These are phyloP conservation scores for Chrysoporthe cubensis DNA, from an alignment of 2,329 filamentous ascomycete species.

Conservation along the genomic window DNA sequence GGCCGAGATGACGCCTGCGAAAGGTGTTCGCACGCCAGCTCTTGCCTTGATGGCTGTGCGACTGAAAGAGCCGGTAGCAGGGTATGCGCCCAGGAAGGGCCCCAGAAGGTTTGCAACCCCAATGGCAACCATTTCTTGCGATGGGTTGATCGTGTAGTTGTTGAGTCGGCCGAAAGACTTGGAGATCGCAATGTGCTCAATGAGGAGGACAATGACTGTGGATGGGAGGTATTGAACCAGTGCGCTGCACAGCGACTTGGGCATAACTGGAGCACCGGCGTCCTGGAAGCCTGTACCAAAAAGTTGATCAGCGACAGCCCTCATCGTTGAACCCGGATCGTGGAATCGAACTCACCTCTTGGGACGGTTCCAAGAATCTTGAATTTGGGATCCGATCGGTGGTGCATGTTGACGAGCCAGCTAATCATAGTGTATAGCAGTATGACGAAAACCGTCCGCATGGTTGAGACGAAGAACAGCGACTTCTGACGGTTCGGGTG, in stretches of 20 bases:
- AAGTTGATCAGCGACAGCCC: not conserved
- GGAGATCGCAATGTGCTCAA: conserved; percentile 95
- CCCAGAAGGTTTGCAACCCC: conserved; percentile 88
- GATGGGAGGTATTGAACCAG: conserved; percentile 78
- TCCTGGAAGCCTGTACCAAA: conserved; percentile 71
- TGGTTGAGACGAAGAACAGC: conserved; percentile 88
- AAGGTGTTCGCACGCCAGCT: conserved; percentile 88
- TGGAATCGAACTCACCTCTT: conserved; percentile 55
- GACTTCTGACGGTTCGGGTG: conserved; percentile 71
- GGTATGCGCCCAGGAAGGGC: conserved; percentile 89
- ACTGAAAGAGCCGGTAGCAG: conserved; percentile 93
- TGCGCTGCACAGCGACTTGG: conserved; percentile 65
- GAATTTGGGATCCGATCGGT: conserved; percentile 67
- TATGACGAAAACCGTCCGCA: conserved; percentile 90
- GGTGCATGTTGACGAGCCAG: conserved; percentile 78
- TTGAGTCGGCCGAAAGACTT: conserved; percentile 97
- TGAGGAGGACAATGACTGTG: conserved; percentile 89
- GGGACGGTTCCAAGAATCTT: conserved; percentile 77
- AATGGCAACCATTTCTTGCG: conserved; percentile 94
- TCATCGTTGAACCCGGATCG: not conserved
- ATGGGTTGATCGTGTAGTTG: conserved; percentile 94
- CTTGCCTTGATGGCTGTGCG: conserved; percentile 97
- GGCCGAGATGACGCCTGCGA: conserved; percentile 88
- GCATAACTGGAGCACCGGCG: conserved; percentile 72
- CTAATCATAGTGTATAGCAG: conserved; percentile 90